Evolutionary conservation across 345 rosid genomes (phyloP).

Genomic region (Hibiscus syriacus): DNA sequence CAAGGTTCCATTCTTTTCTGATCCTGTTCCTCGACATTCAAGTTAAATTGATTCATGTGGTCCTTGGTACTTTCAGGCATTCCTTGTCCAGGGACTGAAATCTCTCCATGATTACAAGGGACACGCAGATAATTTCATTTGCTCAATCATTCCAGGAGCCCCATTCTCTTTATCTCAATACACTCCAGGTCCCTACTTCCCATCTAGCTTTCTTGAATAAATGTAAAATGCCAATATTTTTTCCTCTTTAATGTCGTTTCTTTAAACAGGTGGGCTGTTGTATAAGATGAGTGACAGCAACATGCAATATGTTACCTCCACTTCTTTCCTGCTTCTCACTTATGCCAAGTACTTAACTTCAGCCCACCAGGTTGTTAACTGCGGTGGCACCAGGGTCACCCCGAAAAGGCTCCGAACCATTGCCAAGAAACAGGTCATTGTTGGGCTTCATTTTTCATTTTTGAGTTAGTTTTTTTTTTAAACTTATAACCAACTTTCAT

Average conservation of each 20-base stretch:
- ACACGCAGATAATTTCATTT: constrained; percentile 92
- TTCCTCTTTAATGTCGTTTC: constrained; percentile 27
- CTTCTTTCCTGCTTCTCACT: constrained; percentile 53
- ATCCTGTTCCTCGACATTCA: not conserved
- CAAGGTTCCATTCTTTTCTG: constrained; percentile 38
- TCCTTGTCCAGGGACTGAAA: constrained; percentile 66
- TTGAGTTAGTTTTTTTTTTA: not conserved
- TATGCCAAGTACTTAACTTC: constrained; percentile 61
- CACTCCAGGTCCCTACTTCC: constrained; percentile 58
- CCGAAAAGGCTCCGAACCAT: constrained; percentile 37
- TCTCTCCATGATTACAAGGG: constrained; percentile 88
- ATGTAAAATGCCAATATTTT: not conserved
- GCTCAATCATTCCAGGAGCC: constrained; percentile 86
- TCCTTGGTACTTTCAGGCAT: constrained; percentile 32
- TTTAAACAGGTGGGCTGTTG: constrained; percentile 55
- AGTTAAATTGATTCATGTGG: not conserved
- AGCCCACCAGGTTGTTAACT: constrained; percentile 29
- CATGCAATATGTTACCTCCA: constrained; percentile 66
- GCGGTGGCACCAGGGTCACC: constrained; percentile 41
- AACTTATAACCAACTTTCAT: not conserved
- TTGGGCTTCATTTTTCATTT: not conserved
- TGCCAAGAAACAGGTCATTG: constrained; percentile 34
- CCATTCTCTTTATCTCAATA: constrained; percentile 70
- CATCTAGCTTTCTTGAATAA: not conserved
- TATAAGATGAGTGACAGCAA: constrained; percentile 62